A percentile compares a stretch with the other conserved stretches of the same genome.
Evolutionary conservation across 2,329 filamentous ascomycete genomes (phyloP).

Genomic region (Xylariaceae sp.): DNA sequence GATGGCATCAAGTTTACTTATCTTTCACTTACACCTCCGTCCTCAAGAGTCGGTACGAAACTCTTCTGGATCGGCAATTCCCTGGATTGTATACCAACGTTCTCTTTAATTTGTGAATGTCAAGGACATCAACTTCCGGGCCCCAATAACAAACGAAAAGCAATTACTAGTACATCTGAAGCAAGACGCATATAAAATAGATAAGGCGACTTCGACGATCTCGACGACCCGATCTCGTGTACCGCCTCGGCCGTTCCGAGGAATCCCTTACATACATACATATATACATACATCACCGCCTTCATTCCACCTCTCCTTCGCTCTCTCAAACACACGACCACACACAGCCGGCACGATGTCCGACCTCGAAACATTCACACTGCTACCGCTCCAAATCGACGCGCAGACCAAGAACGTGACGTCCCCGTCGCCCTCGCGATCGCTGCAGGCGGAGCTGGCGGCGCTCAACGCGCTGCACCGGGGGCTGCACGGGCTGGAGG

Average conservation of each 20-base stretch:
- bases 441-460: conserved; percentile 66
- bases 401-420: conserved; percentile 77
- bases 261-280: no score
- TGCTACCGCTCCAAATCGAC: conserved; percentile 81
- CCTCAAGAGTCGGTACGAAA: not conserved
- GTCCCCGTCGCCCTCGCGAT: conserved; percentile 44
- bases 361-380: conserved; percentile 61
- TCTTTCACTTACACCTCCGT: not conserved
- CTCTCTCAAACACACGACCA: not conserved
- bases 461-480: conserved; percentile 81
- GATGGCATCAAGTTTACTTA: conserved; percentile 13
- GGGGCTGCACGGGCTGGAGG: conserved; percentile 66
- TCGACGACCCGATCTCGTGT: no score
- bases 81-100: no score
- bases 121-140: no score
- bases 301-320: not conserved
- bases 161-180: no score
- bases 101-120: no score
- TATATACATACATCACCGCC: not conserved
- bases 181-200: no score
- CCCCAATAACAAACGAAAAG: no score
- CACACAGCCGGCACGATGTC: conserved; percentile 23
- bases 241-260: no score
- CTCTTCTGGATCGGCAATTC: no score
- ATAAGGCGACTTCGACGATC: no score